phyloP scores from a whole-genome alignment of 1,284 basidiomycete species.

The Coniferiporia sulphurascens region DNA sequence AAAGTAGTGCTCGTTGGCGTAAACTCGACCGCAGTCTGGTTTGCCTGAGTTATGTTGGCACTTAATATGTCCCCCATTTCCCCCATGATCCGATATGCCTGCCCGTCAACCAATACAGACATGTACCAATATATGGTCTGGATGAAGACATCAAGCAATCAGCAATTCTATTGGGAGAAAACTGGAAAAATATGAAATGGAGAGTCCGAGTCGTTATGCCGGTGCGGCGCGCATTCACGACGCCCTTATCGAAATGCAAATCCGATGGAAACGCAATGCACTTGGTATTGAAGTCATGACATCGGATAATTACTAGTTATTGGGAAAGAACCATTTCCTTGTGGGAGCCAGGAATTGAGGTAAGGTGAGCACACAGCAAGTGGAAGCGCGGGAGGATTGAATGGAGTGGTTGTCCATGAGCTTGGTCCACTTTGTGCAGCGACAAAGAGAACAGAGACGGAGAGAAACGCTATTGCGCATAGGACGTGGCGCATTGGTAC shows the following conservation, averaged over 20 bases:
- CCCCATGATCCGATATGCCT: background rate
- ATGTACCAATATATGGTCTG: background rate
- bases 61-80: background rate
- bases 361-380: slow-evolving; percentile 64
- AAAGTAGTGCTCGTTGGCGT: slow-evolving; percentile 4
- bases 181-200: no score
- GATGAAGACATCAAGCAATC: background rate
- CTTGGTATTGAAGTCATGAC: background rate
- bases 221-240: no score
- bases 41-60: background rate
- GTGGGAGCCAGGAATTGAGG: slow-evolving; percentile 58
- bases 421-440: background rate
- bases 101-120: slow-evolving; percentile 1
- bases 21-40: no score
- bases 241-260: background rate
- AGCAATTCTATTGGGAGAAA: no score
- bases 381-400: slow-evolving; percentile 53
- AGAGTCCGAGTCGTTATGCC: no score
- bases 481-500: background rate
- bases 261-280: background rate
- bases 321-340: slow-evolving; percentile 33
- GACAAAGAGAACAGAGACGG: background rate
- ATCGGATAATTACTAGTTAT: background rate
- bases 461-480: background rate
- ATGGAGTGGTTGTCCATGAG: slow-evolving; percentile 51